Conservation (phyloP, 2,329 filamentous ascomycete species). For the Nemania serpens region DNA sequence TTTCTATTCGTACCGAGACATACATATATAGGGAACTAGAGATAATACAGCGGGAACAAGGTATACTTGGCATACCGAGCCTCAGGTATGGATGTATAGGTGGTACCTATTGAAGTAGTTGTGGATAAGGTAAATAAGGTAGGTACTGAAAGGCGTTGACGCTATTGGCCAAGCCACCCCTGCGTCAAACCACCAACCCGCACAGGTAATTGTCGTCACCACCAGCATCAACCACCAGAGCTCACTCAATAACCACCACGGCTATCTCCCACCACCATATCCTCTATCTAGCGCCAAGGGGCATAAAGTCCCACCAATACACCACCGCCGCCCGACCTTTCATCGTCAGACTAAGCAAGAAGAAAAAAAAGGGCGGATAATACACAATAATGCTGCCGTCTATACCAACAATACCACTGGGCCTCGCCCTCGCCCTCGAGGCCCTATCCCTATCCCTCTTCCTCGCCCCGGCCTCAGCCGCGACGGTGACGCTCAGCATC, state of each 20-base stretch:
- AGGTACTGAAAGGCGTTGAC: conserved; percentile 1
- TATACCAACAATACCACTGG: conserved; percentile 26
- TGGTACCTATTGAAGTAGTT: no score
- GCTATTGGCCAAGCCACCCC: conserved; percentile 18
- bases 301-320: conserved; percentile 6
- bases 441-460: conserved; percentile 40
- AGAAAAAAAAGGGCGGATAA: not conserved
- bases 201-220: not conserved
- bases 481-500: conserved; percentile 53
- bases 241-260: conserved; percentile 11
- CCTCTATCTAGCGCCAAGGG: no score
- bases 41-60: no score
- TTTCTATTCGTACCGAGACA: no score
- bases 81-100: no score
- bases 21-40: no score
- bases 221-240: conserved; percentile 3
- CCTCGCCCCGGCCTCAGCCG: conserved; percentile 32
- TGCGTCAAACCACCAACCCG: not conserved
- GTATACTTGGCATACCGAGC: no score
- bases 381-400: conserved; percentile 11
- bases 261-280: no score
- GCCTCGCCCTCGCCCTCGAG: conserved; percentile 41
- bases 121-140: no score
- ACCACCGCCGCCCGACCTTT: not conserved
- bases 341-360: not conserved